phyloP scores from a whole-genome alignment of 148 eudicot species.

The Nepenthes mirabilis region DNA sequence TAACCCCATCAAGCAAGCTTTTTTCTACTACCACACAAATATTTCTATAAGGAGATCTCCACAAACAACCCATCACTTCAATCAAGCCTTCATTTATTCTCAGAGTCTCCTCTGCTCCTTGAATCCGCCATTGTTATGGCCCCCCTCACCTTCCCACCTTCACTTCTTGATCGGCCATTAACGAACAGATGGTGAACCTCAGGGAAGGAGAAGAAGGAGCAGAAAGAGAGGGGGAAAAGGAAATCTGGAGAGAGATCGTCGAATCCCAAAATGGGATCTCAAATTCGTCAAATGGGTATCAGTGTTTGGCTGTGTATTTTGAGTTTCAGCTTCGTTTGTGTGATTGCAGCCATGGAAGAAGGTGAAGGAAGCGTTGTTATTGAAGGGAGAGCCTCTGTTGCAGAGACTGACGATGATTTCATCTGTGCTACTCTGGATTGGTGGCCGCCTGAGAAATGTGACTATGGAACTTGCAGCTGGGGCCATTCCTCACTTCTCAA shows the following conservation, averaged over 20 bases:
- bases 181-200: too few species aligned
- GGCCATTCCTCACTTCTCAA: conserved; percentile 78
- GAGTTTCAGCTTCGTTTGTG: conserved; percentile 21
- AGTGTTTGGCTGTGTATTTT: conserved; percentile 21
- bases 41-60: too few species aligned
- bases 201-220: background rate
- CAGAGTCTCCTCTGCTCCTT: too few species aligned
- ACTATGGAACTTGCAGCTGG: conserved; percentile 90
- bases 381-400: conserved; percentile 48
- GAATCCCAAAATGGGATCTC: conserved; percentile 36
- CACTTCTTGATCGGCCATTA: too few species aligned
- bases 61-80: too few species aligned
- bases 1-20: too few species aligned
- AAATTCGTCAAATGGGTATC: conserved; percentile 16
- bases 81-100: too few species aligned
- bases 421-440: conserved; percentile 93
- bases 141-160: too few species aligned
- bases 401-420: conserved; percentile 48
- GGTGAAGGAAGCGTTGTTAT: conserved; percentile 23
- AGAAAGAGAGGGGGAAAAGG: too few species aligned
- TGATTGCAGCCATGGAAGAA: conserved; percentile 10
- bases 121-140: too few species aligned
- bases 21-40: too few species aligned
- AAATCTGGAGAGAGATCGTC: conserved; percentile 3
- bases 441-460: conserved; percentile 99